phyloP scores from a whole-genome alignment of 2,329 filamentous ascomycete species.

The Didymella keratinophila region DNA sequence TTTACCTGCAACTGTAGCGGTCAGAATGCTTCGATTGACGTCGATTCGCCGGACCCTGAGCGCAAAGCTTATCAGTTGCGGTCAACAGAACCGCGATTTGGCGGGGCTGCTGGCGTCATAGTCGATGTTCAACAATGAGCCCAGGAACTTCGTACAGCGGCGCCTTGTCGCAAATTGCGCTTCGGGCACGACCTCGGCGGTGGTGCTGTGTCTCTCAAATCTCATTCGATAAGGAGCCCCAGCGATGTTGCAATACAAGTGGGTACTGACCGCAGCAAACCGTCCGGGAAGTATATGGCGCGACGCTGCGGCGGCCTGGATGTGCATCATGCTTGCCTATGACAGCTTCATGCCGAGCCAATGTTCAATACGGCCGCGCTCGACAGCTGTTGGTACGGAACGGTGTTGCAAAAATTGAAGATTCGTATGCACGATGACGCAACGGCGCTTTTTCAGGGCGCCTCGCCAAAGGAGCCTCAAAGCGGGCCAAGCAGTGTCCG shows the following conservation, averaged over 20 bases:
- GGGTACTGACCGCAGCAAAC: slow-evolving; percentile 28
- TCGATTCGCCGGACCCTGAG: slow-evolving; percentile 27
- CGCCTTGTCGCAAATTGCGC: slow-evolving; percentile 14
- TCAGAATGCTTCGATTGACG: slow-evolving; percentile 22
- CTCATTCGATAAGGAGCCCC: slow-evolving; percentile 28
- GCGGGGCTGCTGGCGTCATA: slow-evolving; percentile 34
- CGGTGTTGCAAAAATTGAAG: slow-evolving; percentile 31
- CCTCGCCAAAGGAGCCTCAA: slow-evolving; percentile 27
- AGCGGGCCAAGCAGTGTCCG: slow-evolving; percentile 11
- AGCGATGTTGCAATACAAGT: slow-evolving; percentile 34
- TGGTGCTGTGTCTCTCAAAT: slow-evolving; percentile 34
- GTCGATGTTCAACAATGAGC: slow-evolving; percentile 16
- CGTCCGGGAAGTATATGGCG: slow-evolving; percentile 9
- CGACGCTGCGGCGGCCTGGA: slow-evolving; percentile 16
- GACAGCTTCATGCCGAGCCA: slow-evolving; percentile 30
- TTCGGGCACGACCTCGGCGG: slow-evolving; percentile 25
- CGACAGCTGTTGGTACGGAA: slow-evolving; percentile 32
- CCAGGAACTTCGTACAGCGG: slow-evolving; percentile 17
- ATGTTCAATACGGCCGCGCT: slow-evolving; percentile 40
- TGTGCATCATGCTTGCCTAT: slow-evolving; percentile 22
- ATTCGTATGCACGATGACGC: slow-evolving; percentile 37
- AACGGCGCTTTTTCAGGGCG: slow-evolving; percentile 21
- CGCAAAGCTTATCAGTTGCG: slow-evolving; percentile 29
- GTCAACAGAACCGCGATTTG: slow-evolving; percentile 21
- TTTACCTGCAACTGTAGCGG: slow-evolving; percentile 23